phyloP scores from a whole-genome alignment of 345 rosid genomes.

The Salix exigua region DNA sequence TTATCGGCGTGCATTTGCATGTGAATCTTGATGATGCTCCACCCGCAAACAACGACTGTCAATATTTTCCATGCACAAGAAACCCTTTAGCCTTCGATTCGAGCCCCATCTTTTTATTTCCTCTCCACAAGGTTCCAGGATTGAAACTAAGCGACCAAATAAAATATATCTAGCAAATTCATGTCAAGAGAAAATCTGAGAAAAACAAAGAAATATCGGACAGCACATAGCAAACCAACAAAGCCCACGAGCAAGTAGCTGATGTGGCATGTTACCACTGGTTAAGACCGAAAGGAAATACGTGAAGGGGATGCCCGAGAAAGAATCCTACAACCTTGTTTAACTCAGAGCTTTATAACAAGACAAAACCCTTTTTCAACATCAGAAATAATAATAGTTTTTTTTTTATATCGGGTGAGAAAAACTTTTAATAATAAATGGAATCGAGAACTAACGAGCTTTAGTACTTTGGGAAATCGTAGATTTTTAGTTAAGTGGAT shows the following conservation, averaged over 20 bases:
- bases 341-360: conserved; percentile 12
- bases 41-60: conserved; percentile 68
- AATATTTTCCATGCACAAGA: conserved; percentile 22
- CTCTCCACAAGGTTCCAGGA: neutral
- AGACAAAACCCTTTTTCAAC: conserved; percentile 12
- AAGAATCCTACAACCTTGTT: conserved; percentile 14
- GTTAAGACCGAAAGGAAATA: conserved; percentile 20
- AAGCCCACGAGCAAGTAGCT: conserved; percentile 10
- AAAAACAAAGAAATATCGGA: neutral
- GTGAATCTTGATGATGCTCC: conserved; percentile 99
- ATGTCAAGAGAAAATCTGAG: neutral
- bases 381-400: neutral
- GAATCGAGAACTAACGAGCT: neutral
- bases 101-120: neutral
- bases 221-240: conserved; percentile 8
- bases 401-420: neutral
- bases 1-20: conserved; percentile 38
- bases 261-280: conserved; percentile 32
- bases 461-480: neutral
- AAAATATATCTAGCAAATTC: neutral
- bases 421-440: neutral
- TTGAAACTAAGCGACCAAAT: neutral
- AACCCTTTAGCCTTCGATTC: neutral
- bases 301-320: conserved; percentile 18
- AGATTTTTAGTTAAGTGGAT: neutral